Percentiles rank a stretch among this genome's conserved stretches.
These are phyloP conservation scores for Scheffersomyces insectosa DNA, from an alignment of 1,139 yeast species.

Conservation along the genomic window DNA sequence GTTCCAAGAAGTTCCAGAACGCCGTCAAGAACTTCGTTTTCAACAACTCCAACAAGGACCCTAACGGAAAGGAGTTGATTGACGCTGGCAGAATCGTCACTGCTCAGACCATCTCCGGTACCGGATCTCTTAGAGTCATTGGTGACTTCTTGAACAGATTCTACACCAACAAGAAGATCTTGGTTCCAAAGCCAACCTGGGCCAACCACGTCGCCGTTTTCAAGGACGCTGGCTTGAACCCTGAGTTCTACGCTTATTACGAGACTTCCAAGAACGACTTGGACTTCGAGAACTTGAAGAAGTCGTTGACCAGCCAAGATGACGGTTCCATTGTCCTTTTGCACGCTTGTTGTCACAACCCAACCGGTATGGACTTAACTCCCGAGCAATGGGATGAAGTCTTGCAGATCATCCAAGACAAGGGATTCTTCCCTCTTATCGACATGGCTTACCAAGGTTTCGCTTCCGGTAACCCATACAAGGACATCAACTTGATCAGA, in stretches of 20 bases:
- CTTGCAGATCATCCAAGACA: slow-evolving; percentile 55
- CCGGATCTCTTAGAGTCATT: slow-evolving; percentile 59
- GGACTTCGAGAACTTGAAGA: slow-evolving; percentile 52
- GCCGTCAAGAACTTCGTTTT: slow-evolving; percentile 52
- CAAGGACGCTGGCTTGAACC: slow-evolving; percentile 47
- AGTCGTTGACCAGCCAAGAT: slow-evolving; percentile 40
- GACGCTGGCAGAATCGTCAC: slow-evolving; percentile 52
- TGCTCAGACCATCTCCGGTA: slow-evolving; percentile 60
- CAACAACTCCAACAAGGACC: slow-evolving; percentile 50
- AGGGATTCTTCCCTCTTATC: slow-evolving; percentile 68
- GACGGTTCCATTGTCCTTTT: slow-evolving; percentile 67
- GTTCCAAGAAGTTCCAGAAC: slow-evolving; percentile 49
- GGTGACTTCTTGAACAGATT: slow-evolving; percentile 55
- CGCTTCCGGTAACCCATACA: slow-evolving; percentile 66
- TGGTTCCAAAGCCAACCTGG: slow-evolving; percentile 74
- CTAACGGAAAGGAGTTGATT: slow-evolving; percentile 49
- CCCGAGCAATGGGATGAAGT: slow-evolving; percentile 77
- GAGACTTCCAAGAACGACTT: slow-evolving; percentile 54
- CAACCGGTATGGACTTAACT: slow-evolving; percentile 91
- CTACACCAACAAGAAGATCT: slow-evolving; percentile 44
- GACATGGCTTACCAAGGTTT: slow-evolving; percentile 97
- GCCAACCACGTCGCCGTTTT: slow-evolving; percentile 69
- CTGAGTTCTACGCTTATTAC: slow-evolving; percentile 52
- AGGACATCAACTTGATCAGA: slow-evolving; percentile 51
- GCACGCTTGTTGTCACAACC: slow-evolving; percentile 97